Percentiles rank a stretch among this genome's conserved stretches.
These are phyloP conservation scores for Pestalotiopsis sp. DNA, from an alignment of 2,329 filamentous ascomycete species.

Conservation along the genomic window DNA sequence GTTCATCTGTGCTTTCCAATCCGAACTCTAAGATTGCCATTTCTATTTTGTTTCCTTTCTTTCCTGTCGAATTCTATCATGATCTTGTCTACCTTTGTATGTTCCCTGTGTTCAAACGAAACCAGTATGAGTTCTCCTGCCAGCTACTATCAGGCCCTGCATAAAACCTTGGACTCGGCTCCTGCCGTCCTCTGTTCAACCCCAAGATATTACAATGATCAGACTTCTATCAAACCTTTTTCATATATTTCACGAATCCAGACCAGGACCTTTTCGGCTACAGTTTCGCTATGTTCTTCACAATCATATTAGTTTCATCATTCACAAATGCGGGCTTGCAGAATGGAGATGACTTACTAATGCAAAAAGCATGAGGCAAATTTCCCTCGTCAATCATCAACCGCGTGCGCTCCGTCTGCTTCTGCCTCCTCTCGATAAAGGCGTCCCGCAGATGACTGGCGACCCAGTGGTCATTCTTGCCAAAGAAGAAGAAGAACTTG, in stretches of 20 bases:
- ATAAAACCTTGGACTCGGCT: background rate
- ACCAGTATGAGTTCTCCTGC: too few species aligned
- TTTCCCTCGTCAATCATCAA: conserved; percentile 56
- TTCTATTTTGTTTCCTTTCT: too few species aligned
- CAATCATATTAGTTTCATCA: background rate
- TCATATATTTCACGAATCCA: conserved; percentile 55
- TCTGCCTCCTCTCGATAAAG: conserved; percentile 46
- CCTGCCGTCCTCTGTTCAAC: conserved; percentile 24
- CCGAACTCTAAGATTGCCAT: too few species aligned
- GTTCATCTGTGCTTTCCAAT: too few species aligned
- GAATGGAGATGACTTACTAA: conserved; percentile 37
- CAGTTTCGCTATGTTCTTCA: conserved; percentile 46
- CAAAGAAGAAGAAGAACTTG: conserved; percentile 62
- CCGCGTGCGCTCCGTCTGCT: conserved; percentile 39
- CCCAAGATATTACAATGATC: background rate
- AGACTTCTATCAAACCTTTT: background rate
- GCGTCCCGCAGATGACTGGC: conserved; percentile 54
- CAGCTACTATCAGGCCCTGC: too few species aligned
- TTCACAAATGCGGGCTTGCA: background rate
- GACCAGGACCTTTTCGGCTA: conserved; percentile 46
- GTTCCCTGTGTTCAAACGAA: too few species aligned
- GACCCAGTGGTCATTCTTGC: conserved; percentile 63
- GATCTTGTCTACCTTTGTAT: too few species aligned
- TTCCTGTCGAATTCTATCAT: too few species aligned
- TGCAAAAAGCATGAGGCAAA: conserved; percentile 63